Evolutionary conservation across 2,329 filamentous ascomycete species (phyloP).

Genomic region (Incumbomyces lentus): DNA sequence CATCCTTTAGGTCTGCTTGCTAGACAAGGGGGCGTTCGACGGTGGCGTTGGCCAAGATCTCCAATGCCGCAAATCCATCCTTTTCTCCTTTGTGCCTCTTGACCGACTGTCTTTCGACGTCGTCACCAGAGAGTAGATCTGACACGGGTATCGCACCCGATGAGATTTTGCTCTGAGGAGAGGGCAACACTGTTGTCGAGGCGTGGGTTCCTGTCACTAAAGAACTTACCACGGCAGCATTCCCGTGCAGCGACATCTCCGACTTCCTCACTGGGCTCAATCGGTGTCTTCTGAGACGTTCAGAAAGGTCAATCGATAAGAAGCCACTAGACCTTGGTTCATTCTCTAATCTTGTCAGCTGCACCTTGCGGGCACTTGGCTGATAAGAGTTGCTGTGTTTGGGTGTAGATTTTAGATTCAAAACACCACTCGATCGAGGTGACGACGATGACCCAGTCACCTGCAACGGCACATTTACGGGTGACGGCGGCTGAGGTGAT

Average conservation of each 20-base stretch:
- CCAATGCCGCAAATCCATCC: constrained; percentile 15
- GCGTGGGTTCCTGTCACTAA: background rate
- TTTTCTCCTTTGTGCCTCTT: constrained; percentile 18
- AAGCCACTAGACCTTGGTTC: constrained; percentile 21
- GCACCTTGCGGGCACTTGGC: constrained; percentile 5
- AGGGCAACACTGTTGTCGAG: background rate
- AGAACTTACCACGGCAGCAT: background rate
- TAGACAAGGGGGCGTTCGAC: constrained; percentile 17
- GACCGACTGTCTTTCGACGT: constrained; percentile 8
- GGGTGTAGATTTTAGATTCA: constrained; percentile 15
- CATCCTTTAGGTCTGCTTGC: constrained; percentile 4
- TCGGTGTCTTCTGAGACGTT: constrained; percentile 8
- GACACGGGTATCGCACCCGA: background rate
- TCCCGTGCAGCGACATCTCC: background rate
- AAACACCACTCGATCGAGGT: constrained; percentile 20
- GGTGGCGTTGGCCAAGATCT: constrained; percentile 20
- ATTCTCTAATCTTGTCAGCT: constrained; percentile 2
- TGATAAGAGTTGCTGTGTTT: background rate
- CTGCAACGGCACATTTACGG: constrained; percentile 7
- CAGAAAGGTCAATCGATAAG: constrained; percentile 15
- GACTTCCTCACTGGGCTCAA: background rate
- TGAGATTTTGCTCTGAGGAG: background rate
- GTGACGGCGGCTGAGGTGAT: constrained; percentile 17
- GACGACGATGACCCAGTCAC: constrained; percentile 10
- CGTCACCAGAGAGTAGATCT: background rate